Evolutionary conservation across 2,329 filamentous ascomycete species (phyloP).

Genomic region (Dothiorella sarmentorum): DNA sequence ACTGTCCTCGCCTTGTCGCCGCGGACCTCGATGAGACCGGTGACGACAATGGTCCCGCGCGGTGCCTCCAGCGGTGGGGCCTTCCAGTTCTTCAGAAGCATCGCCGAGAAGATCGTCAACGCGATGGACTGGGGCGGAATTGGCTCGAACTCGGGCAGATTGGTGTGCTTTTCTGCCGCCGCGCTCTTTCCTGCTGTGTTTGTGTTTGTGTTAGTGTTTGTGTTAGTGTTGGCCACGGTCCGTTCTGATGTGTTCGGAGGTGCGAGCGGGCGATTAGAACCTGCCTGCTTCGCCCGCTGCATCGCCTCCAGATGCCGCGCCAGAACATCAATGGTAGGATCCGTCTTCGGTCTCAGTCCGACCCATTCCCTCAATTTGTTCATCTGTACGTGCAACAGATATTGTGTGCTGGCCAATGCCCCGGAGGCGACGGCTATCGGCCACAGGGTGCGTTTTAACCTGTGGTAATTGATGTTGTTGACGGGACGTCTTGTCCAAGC

Average conservation of each 20-base stretch:
- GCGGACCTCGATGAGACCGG: conserved; percentile 46
- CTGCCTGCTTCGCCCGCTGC: conserved; percentile 11
- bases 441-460: conserved; percentile 36
- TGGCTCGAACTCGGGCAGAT: conserved; percentile 12
- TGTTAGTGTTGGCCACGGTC: neutral
- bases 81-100: conserved; percentile 22
- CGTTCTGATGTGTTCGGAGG: neutral
- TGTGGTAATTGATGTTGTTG: conserved; percentile 35
- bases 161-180: conserved; percentile 14
- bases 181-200: conserved; percentile 1
- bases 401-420: conserved; percentile 33
- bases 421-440: conserved; percentile 36
- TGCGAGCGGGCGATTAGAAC: conserved; percentile 7
- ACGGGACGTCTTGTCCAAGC: conserved; percentile 34
- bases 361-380: conserved; percentile 36
- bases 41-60: conserved; percentile 44
- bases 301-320: conserved; percentile 13
- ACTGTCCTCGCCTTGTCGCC: conserved; percentile 41
- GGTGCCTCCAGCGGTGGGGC: conserved; percentile 37
- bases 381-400: conserved; percentile 35
- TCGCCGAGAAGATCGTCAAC: conserved; percentile 12
- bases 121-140: conserved; percentile 17
- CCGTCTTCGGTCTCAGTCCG: conserved; percentile 29
- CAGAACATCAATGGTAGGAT: neutral
- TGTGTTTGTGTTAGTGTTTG: neutral